A percentile compares a stretch with the other conserved stretches of the same genome.
phyloP scores from a whole-genome alignment of 208 protist genomes.

The Crithidia brevicula region DNA sequence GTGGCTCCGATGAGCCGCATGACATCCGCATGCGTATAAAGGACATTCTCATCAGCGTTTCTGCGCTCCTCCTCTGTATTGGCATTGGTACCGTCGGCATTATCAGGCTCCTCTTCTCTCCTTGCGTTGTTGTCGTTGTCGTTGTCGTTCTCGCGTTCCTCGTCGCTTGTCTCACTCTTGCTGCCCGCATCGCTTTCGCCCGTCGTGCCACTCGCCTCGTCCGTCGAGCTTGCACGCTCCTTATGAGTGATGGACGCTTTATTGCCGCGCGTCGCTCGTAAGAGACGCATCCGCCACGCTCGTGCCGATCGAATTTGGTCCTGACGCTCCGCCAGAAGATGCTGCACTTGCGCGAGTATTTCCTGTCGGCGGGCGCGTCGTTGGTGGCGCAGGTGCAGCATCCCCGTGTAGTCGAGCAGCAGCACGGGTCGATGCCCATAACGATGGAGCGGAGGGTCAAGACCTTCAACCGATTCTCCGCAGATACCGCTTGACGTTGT shows the following conservation, averaged over 20 bases:
- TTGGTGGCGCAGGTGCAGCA: conserved; percentile 5
- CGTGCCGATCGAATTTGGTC: neutral
- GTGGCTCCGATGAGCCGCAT: neutral
- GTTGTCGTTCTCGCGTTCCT: too few relatives aligned
- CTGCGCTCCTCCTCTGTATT: too few relatives aligned
- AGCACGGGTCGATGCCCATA: conserved; percentile 30
- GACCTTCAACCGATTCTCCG: neutral
- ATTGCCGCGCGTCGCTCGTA: conserved; percentile 7
- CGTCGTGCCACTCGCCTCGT: too few relatives aligned
- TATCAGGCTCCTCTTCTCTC: too few relatives aligned
- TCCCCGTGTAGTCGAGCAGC: conserved; percentile 35
- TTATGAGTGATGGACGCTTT: too few relatives aligned
- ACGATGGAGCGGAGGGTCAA: neutral
- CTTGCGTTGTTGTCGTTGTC: too few relatives aligned
- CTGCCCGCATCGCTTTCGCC: too few relatives aligned
- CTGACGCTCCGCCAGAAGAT: conserved; percentile 10
- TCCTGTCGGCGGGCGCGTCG: conserved; percentile 9
- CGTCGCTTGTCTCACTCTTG: too few relatives aligned
- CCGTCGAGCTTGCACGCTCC: too few relatives aligned
- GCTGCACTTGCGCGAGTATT: conserved; percentile 1
- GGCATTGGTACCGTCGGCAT: too few relatives aligned
- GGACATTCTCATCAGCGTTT: neutral
- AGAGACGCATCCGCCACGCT: conserved; percentile 11
- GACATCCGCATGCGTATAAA: neutral
- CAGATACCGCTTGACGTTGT: neutral